These are phyloP conservation scores for Steccherinum ochraceum DNA, from an alignment of 768 basidiomycete genomes.

Conservation along the genomic window DNA sequence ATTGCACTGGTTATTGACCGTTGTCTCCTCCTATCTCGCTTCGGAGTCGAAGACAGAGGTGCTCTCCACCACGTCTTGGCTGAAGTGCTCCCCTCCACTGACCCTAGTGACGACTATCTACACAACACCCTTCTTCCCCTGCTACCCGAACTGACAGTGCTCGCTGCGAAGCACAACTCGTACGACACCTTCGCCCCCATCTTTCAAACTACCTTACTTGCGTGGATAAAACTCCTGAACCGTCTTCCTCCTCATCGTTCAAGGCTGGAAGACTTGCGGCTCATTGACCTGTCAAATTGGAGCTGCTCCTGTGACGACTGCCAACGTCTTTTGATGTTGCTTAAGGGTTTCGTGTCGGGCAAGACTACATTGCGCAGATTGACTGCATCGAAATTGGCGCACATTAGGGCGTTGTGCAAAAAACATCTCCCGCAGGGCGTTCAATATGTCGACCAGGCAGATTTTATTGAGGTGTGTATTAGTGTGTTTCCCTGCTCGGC, in stretches of 20 bases:
- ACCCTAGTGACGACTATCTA: too few species aligned
- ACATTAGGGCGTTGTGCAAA: slow-evolving; percentile 14
- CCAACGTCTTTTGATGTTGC: slow-evolving; percentile 1
- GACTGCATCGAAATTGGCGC: slow-evolving; percentile 6
- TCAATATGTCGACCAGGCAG: not conserved
- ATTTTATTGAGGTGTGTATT: not conserved
- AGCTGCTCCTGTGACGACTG: slow-evolving; percentile 9
- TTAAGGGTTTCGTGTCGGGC: not conserved
- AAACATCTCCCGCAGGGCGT: too few species aligned
- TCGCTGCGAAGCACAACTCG: slow-evolving; percentile 32
- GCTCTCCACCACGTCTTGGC: too few species aligned
- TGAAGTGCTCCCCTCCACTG: too few species aligned
- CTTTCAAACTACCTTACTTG: slow-evolving; percentile 7
- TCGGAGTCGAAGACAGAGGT: too few species aligned
- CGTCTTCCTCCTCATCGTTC: slow-evolving; percentile 2
- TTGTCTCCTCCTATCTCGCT: too few species aligned
- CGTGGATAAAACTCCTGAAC: slow-evolving; percentile 11
- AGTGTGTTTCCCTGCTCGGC: too few species aligned
- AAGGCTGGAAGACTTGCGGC: not conserved
- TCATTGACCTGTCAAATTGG: slow-evolving; percentile 1
- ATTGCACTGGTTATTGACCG: too few species aligned
- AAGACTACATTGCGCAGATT: not conserved
- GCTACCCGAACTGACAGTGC: slow-evolving; percentile 21
- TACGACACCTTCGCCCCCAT: slow-evolving; percentile 38
- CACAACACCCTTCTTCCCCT: slow-evolving; percentile 14